Evolutionary conservation across 805 yeast species (phyloP).

Genomic region (Pichia thaimueangensis): DNA sequence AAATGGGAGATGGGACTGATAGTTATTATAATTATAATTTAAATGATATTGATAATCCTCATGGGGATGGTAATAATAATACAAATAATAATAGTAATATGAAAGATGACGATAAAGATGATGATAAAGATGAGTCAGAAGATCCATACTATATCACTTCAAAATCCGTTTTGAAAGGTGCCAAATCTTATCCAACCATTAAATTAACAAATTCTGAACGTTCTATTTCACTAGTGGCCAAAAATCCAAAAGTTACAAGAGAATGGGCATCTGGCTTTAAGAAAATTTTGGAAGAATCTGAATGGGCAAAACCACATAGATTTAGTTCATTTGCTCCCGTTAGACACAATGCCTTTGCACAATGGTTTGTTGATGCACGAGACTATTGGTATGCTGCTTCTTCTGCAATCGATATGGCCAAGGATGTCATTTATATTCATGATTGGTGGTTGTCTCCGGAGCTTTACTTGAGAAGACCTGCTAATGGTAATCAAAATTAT

Average conservation of each 20-base stretch:
- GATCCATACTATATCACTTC: constrained; percentile 31
- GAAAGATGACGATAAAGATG: constrained; percentile 12
- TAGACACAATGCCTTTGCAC: constrained; percentile 77
- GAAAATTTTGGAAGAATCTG: constrained; percentile 57
- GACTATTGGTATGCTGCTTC: constrained; percentile 97
- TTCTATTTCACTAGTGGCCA: constrained; percentile 64
- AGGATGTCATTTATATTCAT: constrained; percentile 87
- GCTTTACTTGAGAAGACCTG: constrained; percentile 85
- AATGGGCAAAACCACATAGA: constrained; percentile 70
- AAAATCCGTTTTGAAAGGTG: constrained; percentile 30
- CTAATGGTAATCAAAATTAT: constrained; percentile 91
- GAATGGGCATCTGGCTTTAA: constrained; percentile 73
- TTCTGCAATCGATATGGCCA: constrained; percentile 87
- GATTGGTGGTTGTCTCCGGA: constrained; percentile 99
- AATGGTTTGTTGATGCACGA: constrained; percentile 90
- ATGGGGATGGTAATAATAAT: constrained; percentile 10
- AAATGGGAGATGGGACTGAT: constrained; percentile 8
- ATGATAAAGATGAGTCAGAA: constrained; percentile 36
- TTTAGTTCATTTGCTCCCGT: constrained; percentile 93
- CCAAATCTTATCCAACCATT: constrained; percentile 45
- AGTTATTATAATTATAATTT: constrained; percentile 17
- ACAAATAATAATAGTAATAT: constrained; percentile 6
- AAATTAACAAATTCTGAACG: constrained; percentile 74
- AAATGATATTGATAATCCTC: constrained; percentile 4
- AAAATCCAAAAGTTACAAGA: constrained; percentile 55